These are phyloP conservation scores for Lantana camara DNA, from an alignment of 257 asterid species.

Conservation along the genomic window DNA sequence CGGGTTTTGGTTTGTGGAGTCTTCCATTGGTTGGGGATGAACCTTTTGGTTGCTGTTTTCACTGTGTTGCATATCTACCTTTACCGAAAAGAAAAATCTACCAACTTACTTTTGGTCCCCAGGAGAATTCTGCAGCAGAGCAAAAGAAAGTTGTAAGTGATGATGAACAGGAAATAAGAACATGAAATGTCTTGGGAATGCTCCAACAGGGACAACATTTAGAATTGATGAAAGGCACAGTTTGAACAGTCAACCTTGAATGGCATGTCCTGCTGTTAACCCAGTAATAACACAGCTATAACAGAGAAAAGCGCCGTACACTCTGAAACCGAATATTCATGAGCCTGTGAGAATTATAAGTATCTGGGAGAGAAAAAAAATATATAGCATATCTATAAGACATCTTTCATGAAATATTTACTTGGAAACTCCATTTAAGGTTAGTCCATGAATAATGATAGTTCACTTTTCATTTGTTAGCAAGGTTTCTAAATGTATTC, in stretches of 20 bases:
- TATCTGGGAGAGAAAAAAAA: slow-evolving; percentile 1
- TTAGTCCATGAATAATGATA: background rate
- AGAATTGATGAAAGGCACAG: slow-evolving; percentile 3
- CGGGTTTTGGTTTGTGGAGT: slow-evolving; percentile 77
- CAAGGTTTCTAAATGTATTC: background rate
- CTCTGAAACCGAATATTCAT: slow-evolving; percentile 15
- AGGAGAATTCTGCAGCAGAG: slow-evolving; percentile 34
- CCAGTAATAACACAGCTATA: slow-evolving; percentile 5
- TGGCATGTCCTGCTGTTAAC: slow-evolving; percentile 20
- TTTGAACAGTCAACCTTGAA: slow-evolving; percentile 20
- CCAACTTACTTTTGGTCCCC: slow-evolving; percentile 34
- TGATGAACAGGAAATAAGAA: slow-evolving; percentile 5
- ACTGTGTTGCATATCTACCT: slow-evolving; percentile 96
- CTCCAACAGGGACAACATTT: background rate
- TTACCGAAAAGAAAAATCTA: slow-evolving; percentile 31
- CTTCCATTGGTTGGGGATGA: slow-evolving; percentile 99
- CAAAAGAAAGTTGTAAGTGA: slow-evolving; percentile 24
- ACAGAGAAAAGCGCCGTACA: slow-evolving; percentile 5
- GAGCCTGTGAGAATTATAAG: background rate
- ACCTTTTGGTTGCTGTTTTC: slow-evolving; percentile 96
- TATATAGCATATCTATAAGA: too few relatives aligned
- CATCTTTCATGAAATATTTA: background rate
- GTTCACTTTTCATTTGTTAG: background rate
- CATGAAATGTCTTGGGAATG: slow-evolving; percentile 13
- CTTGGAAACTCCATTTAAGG: background rate